phyloP scores from a whole-genome alignment of 2,329 filamentous ascomycete genomes.

The Lomentospora prolificans region DNA sequence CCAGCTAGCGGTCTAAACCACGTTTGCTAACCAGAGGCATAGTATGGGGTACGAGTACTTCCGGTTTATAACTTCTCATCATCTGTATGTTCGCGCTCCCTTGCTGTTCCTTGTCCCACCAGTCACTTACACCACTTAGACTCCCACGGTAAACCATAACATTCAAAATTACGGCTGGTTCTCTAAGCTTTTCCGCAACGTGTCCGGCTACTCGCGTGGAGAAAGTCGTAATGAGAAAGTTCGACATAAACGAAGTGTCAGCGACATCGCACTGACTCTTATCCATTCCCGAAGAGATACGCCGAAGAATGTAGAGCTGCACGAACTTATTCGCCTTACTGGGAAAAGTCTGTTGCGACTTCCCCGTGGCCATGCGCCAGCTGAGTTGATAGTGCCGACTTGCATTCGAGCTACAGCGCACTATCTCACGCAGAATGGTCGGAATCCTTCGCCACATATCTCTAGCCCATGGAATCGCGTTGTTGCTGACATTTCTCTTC shows the following conservation, averaged over 20 bases:
- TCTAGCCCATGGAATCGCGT: too few relatives aligned
- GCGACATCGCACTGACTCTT: conserved; percentile 40
- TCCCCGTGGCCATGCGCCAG: conserved; percentile 47
- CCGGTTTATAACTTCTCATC: conserved; percentile 24
- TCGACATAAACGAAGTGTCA: conserved; percentile 41
- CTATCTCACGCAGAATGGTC: conserved; percentile 50
- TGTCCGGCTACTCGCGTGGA: not conserved
- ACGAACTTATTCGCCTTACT: conserved; percentile 51
- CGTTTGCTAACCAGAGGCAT: not conserved
- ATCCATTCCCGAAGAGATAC: conserved; percentile 32
- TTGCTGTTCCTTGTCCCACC: not conserved
- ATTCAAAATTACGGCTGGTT: conserved; percentile 26
- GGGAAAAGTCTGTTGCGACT: conserved; percentile 54
- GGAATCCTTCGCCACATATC: conserved; percentile 12
- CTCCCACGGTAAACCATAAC: not conserved
- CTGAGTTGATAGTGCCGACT: conserved; percentile 50
- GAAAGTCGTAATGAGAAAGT: conserved; percentile 14
- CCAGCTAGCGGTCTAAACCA: conserved; percentile 24
- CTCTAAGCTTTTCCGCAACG: conserved; percentile 23
- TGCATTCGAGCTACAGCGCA: conserved; percentile 59
- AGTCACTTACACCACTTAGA: not conserved
- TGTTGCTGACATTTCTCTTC: conserved; percentile 11
- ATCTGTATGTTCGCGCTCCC: conserved; percentile 20
- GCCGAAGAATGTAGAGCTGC: conserved; percentile 40
- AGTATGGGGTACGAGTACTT: conserved; percentile 44